phyloP scores from a whole-genome alignment of 176 grass and related monocot species.

The Calamus simplicifolius region DNA sequence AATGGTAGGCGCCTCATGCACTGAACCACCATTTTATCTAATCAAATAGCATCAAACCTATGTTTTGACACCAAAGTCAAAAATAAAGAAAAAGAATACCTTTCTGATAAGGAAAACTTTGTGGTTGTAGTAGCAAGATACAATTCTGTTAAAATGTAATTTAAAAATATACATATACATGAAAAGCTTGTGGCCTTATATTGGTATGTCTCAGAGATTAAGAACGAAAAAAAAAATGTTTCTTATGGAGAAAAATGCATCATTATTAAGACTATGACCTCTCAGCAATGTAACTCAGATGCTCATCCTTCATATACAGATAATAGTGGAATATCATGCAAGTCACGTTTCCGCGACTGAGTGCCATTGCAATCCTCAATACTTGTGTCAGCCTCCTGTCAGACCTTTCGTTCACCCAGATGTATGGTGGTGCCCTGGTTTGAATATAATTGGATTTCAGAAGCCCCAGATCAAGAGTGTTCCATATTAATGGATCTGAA shows the following conservation, averaged over 20 bases:
- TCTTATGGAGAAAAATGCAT: too few relatives aligned
- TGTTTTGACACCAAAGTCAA: not conserved
- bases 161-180: too few relatives aligned
- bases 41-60: too few relatives aligned
- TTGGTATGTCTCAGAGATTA: too few relatives aligned
- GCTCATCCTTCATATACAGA: conserved; percentile 95
- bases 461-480: conserved; percentile 69
- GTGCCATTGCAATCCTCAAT: conserved; percentile 65
- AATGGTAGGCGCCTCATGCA: too few relatives aligned
- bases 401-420: conserved; percentile 84
- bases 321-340: conserved; percentile 96
- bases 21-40: too few relatives aligned
- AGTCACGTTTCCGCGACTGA: conserved; percentile 58
- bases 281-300: conserved; percentile 72
- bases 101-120: too few relatives aligned
- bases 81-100: not conserved
- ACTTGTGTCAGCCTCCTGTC: conserved; percentile 70
- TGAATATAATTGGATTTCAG: conserved; percentile 89
- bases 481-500: conserved; percentile 94
- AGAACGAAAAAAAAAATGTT: too few relatives aligned
- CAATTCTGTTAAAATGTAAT: too few relatives aligned
- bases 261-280: conserved; percentile 43
- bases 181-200: too few relatives aligned
- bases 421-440: conserved; percentile 77
- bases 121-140: too few relatives aligned